Conservation (phyloP, 129 eudicot species). For the Glebionis coronaria region DNA sequence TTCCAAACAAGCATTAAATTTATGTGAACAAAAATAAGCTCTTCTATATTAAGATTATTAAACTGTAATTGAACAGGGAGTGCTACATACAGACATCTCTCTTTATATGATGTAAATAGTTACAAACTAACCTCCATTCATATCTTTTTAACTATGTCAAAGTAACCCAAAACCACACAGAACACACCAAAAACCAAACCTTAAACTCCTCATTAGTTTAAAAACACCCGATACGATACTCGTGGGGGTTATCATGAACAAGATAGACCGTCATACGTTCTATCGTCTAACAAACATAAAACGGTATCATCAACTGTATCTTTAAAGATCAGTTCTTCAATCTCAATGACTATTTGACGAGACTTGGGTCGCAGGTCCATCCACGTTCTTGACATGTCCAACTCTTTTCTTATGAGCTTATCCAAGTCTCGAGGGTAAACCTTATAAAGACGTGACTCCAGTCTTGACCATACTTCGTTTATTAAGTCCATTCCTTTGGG, state of each 20-base stretch:
- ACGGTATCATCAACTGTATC: conserved; percentile 63
- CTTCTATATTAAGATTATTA: no score
- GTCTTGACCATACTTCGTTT: conserved; percentile 68
- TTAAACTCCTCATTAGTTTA: conserved; percentile 21
- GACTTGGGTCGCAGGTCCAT: conserved; percentile 47
- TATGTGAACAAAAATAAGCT: no score
- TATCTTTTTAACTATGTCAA: conserved; percentile 23
- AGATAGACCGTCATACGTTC: conserved; percentile 12
- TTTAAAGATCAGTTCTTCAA: conserved; percentile 54
- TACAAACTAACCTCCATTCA: conserved; percentile 35
- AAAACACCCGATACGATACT: conserved; percentile 11
- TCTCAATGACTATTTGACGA: conserved; percentile 45
- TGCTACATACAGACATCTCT: conserved; percentile 20
- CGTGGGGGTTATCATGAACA: conserved; percentile 12
- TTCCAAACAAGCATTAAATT: no score
- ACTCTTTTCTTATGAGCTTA: conserved; percentile 59
- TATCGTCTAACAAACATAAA: conserved; percentile 32
- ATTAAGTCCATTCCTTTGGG: conserved; percentile 74
- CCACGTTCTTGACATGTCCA: conserved; percentile 57
- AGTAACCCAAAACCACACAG: conserved; percentile 28
- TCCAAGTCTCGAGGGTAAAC: conserved; percentile 53
- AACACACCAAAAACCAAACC: conserved; percentile 37
- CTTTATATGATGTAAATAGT: conserved; percentile 23
- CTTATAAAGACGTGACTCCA: conserved; percentile 46
- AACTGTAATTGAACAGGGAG: conserved; percentile 10